Evolutionary conservation across 306 rosid species (phyloP), one percentile per base, ranked within the genome.

Genomic region (Rosa lucieae): DNA sequence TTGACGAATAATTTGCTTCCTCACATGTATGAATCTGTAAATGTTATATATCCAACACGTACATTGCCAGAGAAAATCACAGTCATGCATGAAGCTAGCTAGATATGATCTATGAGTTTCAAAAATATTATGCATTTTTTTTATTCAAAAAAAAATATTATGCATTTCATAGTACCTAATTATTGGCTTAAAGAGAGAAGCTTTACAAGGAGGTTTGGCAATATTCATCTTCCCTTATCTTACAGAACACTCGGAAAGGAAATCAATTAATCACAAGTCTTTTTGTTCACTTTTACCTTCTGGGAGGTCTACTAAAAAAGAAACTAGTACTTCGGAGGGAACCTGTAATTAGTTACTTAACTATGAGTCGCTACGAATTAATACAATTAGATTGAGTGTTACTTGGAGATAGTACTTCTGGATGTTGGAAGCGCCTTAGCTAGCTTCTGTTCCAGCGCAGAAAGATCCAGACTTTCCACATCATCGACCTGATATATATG

Each of bases 391-490:
- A 61, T 66, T 17, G 23, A 37, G n/a, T 32, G 10, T 72, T 56
- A 51, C 37, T 29, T 8, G 43, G 72, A 77, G 20, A 21, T 26
- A 0, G 67, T 61, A 39, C 77, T 81, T 61, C 58, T 70, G 68
- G 59, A 70, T 40, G 55, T 21, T 47, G 87, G 72, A 83, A 87
- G 51, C 87, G 76, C 82, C 47, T 79, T 44, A 18, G 73, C 78
- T 76, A 91, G 52, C 82, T 87, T 91, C 77, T 84, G 82, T 82
- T 82, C 87, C 77, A 91, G 88, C 78, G 62, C 85, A 26, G 80
- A 37, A 8, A 72, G 56, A 79, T 89, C 78, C 26, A 85, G 56
- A 47, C 68, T 17, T 49, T 61, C 83, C 68, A 83, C 55, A 74
- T 77, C 72, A 56, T 65, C 76, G 29, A 79, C 90, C 96, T 91